phyloP scores from a whole-genome alignment of 495 filamentous ascomycete genomes.

The Thozetella sp. region DNA sequence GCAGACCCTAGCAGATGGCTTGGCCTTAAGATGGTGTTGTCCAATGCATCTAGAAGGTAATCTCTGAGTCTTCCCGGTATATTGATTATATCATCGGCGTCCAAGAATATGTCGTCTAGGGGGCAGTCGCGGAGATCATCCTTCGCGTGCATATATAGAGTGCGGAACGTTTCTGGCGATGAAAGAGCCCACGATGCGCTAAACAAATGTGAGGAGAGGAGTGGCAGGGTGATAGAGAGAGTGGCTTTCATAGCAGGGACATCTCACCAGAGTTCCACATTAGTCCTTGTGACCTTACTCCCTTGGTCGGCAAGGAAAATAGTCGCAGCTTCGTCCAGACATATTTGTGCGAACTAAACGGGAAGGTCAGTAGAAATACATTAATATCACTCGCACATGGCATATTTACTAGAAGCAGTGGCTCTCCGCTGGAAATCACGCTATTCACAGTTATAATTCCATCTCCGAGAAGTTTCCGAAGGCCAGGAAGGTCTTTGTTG shows the following conservation, averaged over 20 bases:
- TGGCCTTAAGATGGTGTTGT: not conserved
- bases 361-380: not conserved
- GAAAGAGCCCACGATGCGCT: not conserved
- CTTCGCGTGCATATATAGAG: not conserved
- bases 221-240: not conserved
- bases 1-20: not conserved
- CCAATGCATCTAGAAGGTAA: not conserved
- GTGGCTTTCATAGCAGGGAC: too few species aligned
- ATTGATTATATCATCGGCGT: not conserved
- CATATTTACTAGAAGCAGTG: not conserved
- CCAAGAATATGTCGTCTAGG: not conserved
- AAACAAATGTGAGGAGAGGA: not conserved
- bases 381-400: not conserved
- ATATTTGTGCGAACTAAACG: not conserved
- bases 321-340: not conserved
- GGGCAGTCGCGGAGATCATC: not conserved
- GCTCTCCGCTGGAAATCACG: not conserved
- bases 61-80: not conserved
- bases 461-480: not conserved
- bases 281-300: not conserved
- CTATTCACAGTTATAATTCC: not conserved
- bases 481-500: not conserved
- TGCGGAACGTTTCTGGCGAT: not conserved
- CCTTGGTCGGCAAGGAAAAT: not conserved
- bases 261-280: not conserved